A percentile compares a stretch with the other conserved stretches of the same genome.
Evolutionary conservation across 148 eudicot species (phyloP).

Genomic region (Persicaria tinctoria): DNA sequence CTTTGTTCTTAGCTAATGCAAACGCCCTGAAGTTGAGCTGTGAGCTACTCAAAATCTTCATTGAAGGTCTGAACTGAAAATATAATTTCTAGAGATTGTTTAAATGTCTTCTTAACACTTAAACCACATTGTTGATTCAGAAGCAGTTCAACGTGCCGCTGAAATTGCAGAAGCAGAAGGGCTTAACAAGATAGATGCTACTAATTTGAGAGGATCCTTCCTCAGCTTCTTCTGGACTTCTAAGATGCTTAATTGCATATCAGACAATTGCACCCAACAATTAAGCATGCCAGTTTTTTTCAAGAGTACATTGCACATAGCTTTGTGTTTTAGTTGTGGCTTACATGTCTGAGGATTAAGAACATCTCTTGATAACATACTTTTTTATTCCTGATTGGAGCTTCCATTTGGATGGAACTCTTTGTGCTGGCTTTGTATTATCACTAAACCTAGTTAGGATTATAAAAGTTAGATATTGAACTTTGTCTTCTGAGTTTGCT

Average conservation of each 20-base stretch:
- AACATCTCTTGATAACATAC: too few relatives aligned
- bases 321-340: too few relatives aligned
- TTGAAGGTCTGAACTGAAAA: constrained; percentile 43
- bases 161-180: constrained; percentile 86
- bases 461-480: too few relatives aligned
- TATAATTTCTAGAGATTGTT: not conserved
- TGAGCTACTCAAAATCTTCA: constrained; percentile 77
- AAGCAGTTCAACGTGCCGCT: constrained; percentile 83
- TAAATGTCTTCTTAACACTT: not conserved
- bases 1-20: constrained; percentile 65
- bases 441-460: too few relatives aligned
- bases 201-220: constrained; percentile 94
- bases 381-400: too few relatives aligned
- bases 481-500: too few relatives aligned
- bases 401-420: too few relatives aligned
- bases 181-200: constrained; percentile 62
- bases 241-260: constrained; percentile 25
- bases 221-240: constrained; percentile 83
- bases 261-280: not conserved
- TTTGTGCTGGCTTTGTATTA: too few relatives aligned
- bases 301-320: too few relatives aligned
- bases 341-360: too few relatives aligned
- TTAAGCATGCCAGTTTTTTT: not conserved
- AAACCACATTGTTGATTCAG: constrained; percentile 26
- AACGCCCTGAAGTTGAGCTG: constrained; percentile 88